Percentiles rank a stretch among this genome's conserved stretches.
phyloP scores from a whole-genome alignment of 345 rosid genomes.

The Brassica napus region DNA sequence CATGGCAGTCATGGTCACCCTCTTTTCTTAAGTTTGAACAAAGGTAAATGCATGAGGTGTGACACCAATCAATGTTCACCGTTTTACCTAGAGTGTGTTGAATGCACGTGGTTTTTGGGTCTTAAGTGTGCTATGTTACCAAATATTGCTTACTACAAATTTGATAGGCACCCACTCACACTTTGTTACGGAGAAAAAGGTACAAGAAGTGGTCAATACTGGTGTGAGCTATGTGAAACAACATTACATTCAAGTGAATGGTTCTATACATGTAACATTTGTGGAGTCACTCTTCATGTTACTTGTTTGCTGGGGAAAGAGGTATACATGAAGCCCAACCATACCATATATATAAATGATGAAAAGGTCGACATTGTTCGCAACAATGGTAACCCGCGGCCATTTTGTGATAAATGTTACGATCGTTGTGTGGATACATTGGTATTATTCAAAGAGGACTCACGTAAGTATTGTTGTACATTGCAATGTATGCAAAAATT shows the following conservation, averaged over 20 bases:
- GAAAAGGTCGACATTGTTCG: not conserved
- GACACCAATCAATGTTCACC: not conserved
- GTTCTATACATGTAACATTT: not conserved
- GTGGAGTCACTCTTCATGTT: not conserved
- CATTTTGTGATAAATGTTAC: not conserved
- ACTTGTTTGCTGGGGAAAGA: not conserved
- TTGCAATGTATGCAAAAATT: not conserved
- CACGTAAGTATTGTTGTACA: not conserved
- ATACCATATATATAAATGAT: not conserved
- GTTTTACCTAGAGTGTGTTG: not conserved
- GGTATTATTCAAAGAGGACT: not conserved
- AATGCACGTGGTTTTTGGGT: not conserved
- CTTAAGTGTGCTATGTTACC: not conserved
- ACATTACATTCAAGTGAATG: not conserved
- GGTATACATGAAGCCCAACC: not conserved
- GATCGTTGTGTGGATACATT: slow-evolving; percentile 1
- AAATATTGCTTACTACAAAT: not conserved
- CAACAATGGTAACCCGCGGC: not conserved
- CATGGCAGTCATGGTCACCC: not conserved
- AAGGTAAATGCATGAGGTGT: not conserved
- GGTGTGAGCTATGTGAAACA: not conserved
- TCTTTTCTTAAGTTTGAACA: not conserved
- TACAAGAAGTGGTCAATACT: not conserved
- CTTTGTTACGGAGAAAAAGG: not conserved
- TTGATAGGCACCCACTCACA: not conserved